Base-by-base conservation (phyloP, 495 filamentous ascomycete species). In the Trichoderma parareesei region DNA sequence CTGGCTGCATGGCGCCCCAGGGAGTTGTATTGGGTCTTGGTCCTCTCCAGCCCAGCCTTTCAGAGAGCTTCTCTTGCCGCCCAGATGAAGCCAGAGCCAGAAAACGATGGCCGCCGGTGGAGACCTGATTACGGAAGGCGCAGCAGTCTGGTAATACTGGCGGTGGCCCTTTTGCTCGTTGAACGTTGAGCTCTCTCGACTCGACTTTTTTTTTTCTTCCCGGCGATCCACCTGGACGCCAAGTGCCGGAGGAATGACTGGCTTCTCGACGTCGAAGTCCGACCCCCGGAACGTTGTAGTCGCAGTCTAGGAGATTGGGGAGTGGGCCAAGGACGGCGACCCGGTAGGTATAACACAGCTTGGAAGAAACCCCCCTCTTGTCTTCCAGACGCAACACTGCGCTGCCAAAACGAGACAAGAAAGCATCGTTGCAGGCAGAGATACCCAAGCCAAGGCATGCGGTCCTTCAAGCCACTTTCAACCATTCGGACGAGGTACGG, bases 41-140 rank as follows among this genome's bases (percentile, higher is more conserved):
- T 14, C 74, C 27, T 57, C 27, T 57, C 33, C 33, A 37, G 53
- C 53, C 53, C 53, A 57, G 53, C 53, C 53, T 76, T 74, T 77
- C 73, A 75, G 67, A 74, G 71, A 65, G 71, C 75, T 76, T 57
- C 75, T 74, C 71, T 79, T 79, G 76, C 75, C 77, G 76, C 76
- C 74, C 53, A 57, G 53, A 35, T 14, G 53, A 57, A 27, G 53
- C 35, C 13, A 0, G 37, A 14, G 9, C 33, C 20, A 14, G 40
- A 57, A 57, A 57, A 38, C 16, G 53, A 57, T 57, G 53, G 33
- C 27, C 53, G 33, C 16, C 18, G 53, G 53, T 57, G 53, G 53
- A 57, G 53, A 10, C 49, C 2, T 16, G 5, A 43, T 41, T n/a
- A 48, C 20, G 41, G 53, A n/a, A 57, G 53, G 53, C 53, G 53